Percentiles rank a stretch among this genome's conserved stretches.
These are phyloP conservation scores for Ceratobasidium sp. DNA, from an alignment of 1,284 basidiomycete species.

Conservation along the genomic window DNA sequence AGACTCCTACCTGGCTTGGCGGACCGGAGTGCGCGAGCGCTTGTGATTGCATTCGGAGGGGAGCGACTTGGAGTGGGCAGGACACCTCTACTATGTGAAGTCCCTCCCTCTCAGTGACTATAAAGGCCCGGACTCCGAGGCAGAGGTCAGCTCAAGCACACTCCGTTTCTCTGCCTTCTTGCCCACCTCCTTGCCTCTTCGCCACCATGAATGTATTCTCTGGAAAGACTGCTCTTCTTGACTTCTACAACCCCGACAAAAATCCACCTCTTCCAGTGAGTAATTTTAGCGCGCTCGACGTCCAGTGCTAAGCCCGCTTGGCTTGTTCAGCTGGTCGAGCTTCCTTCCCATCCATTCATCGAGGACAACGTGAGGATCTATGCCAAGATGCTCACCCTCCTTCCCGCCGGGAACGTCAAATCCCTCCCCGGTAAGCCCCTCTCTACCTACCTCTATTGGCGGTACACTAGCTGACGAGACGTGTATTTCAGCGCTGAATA, in stretches of 20 bases:
- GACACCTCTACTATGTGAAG: background rate
- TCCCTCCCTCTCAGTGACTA: background rate
- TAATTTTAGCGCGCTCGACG: background rate
- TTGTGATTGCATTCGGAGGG: background rate
- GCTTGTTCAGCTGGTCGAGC: constrained; percentile 17
- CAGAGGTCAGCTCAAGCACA: background rate
- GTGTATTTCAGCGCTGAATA: constrained; percentile 21
- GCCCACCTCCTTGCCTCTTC: background rate
- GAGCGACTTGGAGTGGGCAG: background rate
- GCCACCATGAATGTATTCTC: constrained; percentile 24
- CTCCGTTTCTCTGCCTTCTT: background rate
- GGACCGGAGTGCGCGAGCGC: background rate
- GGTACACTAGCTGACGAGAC: background rate
- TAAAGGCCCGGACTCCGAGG: background rate
- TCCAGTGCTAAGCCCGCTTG: background rate
- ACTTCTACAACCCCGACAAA: constrained; percentile 33
- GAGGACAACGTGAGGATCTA: constrained; percentile 24
- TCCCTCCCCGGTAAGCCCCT: constrained; percentile 8
- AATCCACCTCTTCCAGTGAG: constrained; percentile 33
- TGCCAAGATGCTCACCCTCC: constrained; percentile 30
- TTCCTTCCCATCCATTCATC: constrained; percentile 30
- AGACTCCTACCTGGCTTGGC: background rate
- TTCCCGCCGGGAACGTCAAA: constrained; percentile 33
- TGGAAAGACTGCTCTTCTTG: constrained; percentile 25
- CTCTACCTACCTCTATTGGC: background rate